Conservation (phyloP, 169 alveolate species). For the Cryptosporidium ubiquitum region DNA sequence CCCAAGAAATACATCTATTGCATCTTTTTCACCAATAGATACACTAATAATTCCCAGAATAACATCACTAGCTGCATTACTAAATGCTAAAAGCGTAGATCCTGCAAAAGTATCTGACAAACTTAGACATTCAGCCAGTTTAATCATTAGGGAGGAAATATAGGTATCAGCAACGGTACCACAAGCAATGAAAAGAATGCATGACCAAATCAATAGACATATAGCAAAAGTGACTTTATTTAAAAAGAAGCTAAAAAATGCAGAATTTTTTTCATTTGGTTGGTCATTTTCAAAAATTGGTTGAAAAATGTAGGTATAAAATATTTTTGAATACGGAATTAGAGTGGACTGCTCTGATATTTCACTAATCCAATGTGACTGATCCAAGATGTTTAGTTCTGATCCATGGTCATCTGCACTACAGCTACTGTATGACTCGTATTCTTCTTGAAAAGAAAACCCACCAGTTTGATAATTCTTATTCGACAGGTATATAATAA, state of each 20-base stretch:
- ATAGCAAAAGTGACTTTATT: slow-evolving; percentile 45
- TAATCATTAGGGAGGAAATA: slow-evolving; percentile 62
- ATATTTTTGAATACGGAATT: slow-evolving; percentile 33
- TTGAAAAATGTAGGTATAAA: slow-evolving; percentile 46
- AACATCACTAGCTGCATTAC: slow-evolving; percentile 73
- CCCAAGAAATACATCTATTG: slow-evolving; percentile 62
- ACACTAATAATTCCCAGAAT: slow-evolving; percentile 65
- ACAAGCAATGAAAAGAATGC: slow-evolving; percentile 66
- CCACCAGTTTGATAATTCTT: background rate
- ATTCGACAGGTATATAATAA: background rate
- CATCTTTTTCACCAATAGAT: slow-evolving; percentile 62
- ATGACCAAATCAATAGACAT: slow-evolving; percentile 38
- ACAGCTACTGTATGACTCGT: slow-evolving; percentile 45
- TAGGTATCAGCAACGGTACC: slow-evolving; percentile 73
- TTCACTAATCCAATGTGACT: slow-evolving; percentile 32
- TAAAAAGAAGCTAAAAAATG: slow-evolving; percentile 24
- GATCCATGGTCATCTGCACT: slow-evolving; percentile 43
- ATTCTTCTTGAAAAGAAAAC: slow-evolving; percentile 21
- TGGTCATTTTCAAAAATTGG: slow-evolving; percentile 20
- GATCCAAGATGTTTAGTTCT: slow-evolving; percentile 22
- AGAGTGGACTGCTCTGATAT: slow-evolving; percentile 34
- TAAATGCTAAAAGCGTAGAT: slow-evolving; percentile 65
- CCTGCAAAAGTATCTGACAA: slow-evolving; percentile 72
- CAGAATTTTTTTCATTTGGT: background rate
- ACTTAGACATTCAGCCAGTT: slow-evolving; percentile 43